phyloP scores from a whole-genome alignment of 1,139 yeast genomes.

The Pneumocystis carinii region DNA sequence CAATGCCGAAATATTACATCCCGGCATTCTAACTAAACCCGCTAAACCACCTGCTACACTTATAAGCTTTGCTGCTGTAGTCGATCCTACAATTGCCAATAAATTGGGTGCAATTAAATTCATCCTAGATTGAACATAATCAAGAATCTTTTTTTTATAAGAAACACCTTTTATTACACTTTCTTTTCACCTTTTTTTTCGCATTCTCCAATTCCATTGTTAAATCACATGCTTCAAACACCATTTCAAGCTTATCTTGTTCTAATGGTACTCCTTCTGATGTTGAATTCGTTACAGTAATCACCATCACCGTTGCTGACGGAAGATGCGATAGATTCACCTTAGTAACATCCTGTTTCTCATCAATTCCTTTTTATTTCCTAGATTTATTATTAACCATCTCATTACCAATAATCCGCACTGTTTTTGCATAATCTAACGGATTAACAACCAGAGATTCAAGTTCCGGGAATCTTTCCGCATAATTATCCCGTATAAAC shows the following conservation, averaged over 20 bases:
- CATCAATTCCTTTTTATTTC: not conserved
- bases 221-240: conserved; percentile 36
- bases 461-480: conserved; percentile 55
- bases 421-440: conserved; percentile 44
- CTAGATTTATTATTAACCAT: not conserved
- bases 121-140: conserved; percentile 44
- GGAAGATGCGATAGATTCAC: conserved; percentile 17
- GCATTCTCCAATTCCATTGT: conserved; percentile 35
- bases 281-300: conserved; percentile 57
- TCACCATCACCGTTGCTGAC: conserved; percentile 53
- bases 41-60: conserved; percentile 56
- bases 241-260: conserved; percentile 27
- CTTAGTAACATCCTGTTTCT: conserved; percentile 4
- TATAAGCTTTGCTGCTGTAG: conserved; percentile 59
- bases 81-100: conserved; percentile 55
- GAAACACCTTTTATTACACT: not conserved
- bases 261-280: conserved; percentile 26
- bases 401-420: conserved; percentile 39
- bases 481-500: conserved; percentile 40
- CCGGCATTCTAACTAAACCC: conserved; percentile 57
- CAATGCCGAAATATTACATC: conserved; percentile 68
- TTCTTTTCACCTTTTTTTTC: conserved; percentile 17
- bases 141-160: conserved; percentile 27
- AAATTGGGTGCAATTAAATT: conserved; percentile 65
- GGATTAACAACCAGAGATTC: conserved; percentile 51